Base-by-base conservation (phyloP, 129 eudicot species). In the Flaveria sonorensis region DNA sequence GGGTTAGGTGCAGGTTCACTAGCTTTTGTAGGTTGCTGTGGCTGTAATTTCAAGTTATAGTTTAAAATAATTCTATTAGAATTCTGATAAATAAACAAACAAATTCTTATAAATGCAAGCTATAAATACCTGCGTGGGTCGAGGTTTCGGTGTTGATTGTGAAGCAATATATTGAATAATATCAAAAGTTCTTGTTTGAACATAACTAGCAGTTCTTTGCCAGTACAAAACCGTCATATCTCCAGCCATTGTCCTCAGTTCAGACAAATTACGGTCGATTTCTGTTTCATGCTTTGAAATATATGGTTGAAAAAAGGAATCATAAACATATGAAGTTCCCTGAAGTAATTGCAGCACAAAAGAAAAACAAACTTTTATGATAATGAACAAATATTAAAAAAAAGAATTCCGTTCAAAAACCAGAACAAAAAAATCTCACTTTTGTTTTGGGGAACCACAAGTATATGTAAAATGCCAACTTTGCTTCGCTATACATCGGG, bases 401-500 rank as follows among this genome's bases (percentile, higher is more conserved):
- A 26, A 8, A 26, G 70, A 12, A 57, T 36, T 48, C 9, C 6
- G 70, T 26, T 24, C 3, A 23, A 39, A 9, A 63, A 30, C 67
- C 61, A 5, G 62, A 72, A 10, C 56, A 67, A 53, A 13, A 64
- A 71, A 40, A 13, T 60, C 70, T 73, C 39, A 93, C 98, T 96
- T 83, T 93, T 53, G 98, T 93, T 85, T 88, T 90, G 26, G 96
- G 98, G 82, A 52, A 88, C 98, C 98, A 93, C 81, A 93, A 77
- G 84, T 86, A 93, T 74, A 93, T 81, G 69, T 83, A 81, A 83
- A 93, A 90, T 66, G 96, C 96, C 96, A 93, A 62, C 78, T 93
- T 93, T 48, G 98, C 98, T 89, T 93, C 98, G 60, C 97, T 88
- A 74, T 90, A 90, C 98, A 93, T 88, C 16, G 98, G 96, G 79